A percentile compares a stretch with the other conserved stretches of the same genome.
phyloP scores from a whole-genome alignment of 345 rosid genomes.

The Murraya koenigii region DNA sequence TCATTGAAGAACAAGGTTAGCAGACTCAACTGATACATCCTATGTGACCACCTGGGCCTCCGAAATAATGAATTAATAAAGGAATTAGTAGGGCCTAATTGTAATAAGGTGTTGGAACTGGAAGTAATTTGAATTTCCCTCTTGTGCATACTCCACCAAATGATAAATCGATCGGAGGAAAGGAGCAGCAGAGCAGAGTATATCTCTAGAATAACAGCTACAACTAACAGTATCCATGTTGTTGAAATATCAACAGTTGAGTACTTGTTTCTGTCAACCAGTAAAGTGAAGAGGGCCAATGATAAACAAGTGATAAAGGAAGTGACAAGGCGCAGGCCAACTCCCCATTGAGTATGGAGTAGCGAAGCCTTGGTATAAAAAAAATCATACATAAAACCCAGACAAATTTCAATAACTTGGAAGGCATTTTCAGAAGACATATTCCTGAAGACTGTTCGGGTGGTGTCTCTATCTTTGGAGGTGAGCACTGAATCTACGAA shows the following conservation, averaged over 20 bases:
- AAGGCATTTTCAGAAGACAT: constrained; percentile 19
- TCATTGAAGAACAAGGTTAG: not conserved
- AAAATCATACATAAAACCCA: constrained; percentile 37
- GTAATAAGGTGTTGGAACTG: no score
- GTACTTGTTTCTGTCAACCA: not conserved
- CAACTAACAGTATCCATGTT: constrained; percentile 33
- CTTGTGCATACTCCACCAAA: not conserved
- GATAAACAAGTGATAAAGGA: not conserved
- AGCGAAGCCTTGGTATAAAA: constrained; percentile 35
- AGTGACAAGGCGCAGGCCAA: constrained; percentile 8
- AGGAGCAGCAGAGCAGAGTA: not conserved
- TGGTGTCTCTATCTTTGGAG: not conserved
- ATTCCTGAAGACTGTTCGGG: not conserved
- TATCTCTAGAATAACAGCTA: constrained; percentile 31
- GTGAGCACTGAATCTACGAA: constrained; percentile 1
- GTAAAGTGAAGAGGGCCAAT: constrained; percentile 12
- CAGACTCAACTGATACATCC: not conserved
- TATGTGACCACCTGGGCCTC: not conserved
- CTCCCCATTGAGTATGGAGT: constrained; percentile 17
- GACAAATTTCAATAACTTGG: constrained; percentile 39
- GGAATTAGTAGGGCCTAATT: no score
- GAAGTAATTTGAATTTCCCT: no score
- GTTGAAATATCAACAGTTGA: constrained; percentile 22
- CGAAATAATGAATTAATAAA: no score
- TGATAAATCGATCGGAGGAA: not conserved